Conservation (phyloP, 305 asterid species). For the Fraxinus sp. region DNA sequence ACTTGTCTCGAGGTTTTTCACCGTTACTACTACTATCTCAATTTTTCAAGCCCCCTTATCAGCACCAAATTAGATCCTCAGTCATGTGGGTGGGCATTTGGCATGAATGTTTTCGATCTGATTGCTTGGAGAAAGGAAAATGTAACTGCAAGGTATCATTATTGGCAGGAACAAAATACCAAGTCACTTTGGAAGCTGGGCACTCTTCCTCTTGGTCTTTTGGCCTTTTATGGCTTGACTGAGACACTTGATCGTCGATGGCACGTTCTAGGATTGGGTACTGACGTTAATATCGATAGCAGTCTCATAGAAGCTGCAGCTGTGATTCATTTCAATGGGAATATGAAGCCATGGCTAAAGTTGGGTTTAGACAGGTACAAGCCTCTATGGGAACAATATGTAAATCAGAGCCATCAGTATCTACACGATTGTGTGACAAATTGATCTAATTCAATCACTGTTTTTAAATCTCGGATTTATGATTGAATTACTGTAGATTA, state of each 20-base stretch:
- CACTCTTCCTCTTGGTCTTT: conserved; percentile 48
- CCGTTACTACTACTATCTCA: conserved; percentile 47
- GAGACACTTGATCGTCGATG: conserved; percentile 55
- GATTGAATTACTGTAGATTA: conserved; percentile 33
- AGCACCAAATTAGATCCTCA: conserved; percentile 51
- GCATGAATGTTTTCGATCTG: conserved; percentile 51
- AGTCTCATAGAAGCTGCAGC: conserved; percentile 47
- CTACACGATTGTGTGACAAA: conserved; percentile 38
- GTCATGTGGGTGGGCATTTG: conserved; percentile 60
- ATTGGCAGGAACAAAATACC: conserved; percentile 43
- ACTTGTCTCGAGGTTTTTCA: conserved; percentile 56
- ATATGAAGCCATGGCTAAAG: conserved; percentile 57
- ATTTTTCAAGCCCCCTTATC: conserved; percentile 46
- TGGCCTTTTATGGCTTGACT: conserved; percentile 46
- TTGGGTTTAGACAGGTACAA: conserved; percentile 43
- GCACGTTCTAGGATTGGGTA: conserved; percentile 55
- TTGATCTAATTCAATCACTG: conserved; percentile 27
- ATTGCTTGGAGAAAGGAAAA: conserved; percentile 46
- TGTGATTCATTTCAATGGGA: conserved; percentile 50
- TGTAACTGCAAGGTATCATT: conserved; percentile 43
- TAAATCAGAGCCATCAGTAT: conserved; percentile 40
- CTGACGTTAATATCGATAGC: conserved; percentile 35
- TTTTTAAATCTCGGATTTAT: conserved; percentile 21
- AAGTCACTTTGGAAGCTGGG: conserved; percentile 48
- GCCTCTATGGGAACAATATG: conserved; percentile 43